Percentiles rank a stretch among this genome's conserved stretches.
Evolutionary conservation across 1,284 basidiomycete genomes (phyloP).

Genomic region (Pholiota adiposa): DNA sequence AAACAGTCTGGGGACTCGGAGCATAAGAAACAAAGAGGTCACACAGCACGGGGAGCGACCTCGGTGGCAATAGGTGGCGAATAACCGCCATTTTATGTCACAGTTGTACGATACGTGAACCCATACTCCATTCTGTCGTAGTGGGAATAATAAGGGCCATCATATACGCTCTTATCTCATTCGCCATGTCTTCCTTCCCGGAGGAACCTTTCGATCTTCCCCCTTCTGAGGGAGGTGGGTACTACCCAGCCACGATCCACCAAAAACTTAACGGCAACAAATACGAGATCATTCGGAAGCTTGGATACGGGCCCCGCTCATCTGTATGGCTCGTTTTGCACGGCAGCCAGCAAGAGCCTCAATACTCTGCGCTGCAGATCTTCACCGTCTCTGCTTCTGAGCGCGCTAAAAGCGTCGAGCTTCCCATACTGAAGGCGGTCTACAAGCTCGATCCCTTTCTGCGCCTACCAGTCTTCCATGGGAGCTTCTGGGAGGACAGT

Average conservation of each 20-base stretch:
- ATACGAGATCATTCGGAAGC: slow-evolving; percentile 24
- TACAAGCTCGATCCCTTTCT: neutral
- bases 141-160: neutral
- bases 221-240: slow-evolving; percentile 18
- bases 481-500: slow-evolving; percentile 19
- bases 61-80: too few relatives aligned
- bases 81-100: too few relatives aligned
- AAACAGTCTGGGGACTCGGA: too few relatives aligned
- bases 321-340: slow-evolving; percentile 23
- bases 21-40: too few relatives aligned
- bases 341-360: neutral
- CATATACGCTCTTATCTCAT: neutral
- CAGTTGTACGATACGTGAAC: too few relatives aligned
- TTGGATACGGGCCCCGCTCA: slow-evolving; percentile 24
- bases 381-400: slow-evolving; percentile 20
- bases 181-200: slow-evolving; percentile 17
- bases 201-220: slow-evolving; percentile 24
- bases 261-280: slow-evolving; percentile 18
- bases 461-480: slow-evolving; percentile 7
- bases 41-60: too few relatives aligned
- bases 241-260: slow-evolving; percentile 19
- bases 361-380: slow-evolving; percentile 21
- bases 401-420: slow-evolving; percentile 11
- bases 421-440: slow-evolving; percentile 15
- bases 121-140: neutral